Conservation (phyloP, 441 rosid species). For the Biscutella auriculata region DNA sequence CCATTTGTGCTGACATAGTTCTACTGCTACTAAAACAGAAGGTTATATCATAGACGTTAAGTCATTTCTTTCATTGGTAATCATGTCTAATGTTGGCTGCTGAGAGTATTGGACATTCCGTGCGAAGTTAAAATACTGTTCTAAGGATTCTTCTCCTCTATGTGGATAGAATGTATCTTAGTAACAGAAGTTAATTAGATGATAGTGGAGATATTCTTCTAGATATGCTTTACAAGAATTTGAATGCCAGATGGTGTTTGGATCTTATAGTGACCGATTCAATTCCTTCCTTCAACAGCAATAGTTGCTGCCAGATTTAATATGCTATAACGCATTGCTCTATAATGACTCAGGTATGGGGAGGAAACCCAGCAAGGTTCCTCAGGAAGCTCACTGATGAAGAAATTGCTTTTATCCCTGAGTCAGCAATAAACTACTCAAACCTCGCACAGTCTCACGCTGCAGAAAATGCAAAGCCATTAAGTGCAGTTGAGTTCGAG, state of each 20-base stretch:
- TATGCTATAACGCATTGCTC: background rate
- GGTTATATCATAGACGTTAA: background rate
- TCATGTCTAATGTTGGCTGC: background rate
- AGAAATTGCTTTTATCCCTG: conserved; percentile 51
- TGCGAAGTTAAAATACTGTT: background rate
- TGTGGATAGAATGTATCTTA: background rate
- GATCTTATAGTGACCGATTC: background rate
- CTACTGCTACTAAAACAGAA: conserved; percentile 4
- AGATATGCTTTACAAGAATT: background rate
- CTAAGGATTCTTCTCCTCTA: background rate
- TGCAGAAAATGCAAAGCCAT: conserved; percentile 50
- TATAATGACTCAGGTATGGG: conserved; percentile 53
- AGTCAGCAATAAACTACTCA: conserved; percentile 49
- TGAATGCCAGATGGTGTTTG: conserved; percentile 1
- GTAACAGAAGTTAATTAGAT: background rate
- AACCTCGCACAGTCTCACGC: conserved; percentile 56
- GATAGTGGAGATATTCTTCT: conserved; percentile 1
- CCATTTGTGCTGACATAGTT: background rate
- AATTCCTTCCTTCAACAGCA: background rate
- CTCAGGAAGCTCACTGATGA: conserved; percentile 59
- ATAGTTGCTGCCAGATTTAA: background rate
- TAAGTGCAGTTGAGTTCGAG: conserved; percentile 54
- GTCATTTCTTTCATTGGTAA: background rate
- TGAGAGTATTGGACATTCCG: background rate
- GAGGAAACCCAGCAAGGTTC: conserved; percentile 61